phyloP scores from a whole-genome alignment of 441 rosid species.

The Melastoma candidum region DNA sequence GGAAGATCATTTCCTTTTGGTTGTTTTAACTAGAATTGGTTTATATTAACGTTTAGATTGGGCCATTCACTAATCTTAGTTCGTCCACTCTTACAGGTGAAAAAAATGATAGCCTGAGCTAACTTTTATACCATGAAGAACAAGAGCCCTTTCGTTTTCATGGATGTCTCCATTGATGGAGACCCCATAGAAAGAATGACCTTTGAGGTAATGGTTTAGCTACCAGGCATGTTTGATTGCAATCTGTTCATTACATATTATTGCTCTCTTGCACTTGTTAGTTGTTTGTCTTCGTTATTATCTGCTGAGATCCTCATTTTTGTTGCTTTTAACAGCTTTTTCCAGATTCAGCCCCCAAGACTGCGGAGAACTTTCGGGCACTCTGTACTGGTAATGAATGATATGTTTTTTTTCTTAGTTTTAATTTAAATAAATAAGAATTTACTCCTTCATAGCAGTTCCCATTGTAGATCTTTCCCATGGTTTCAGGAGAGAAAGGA shows the following conservation, averaged over 20 bases:
- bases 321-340: constrained; percentile 48
- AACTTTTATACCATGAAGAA: constrained; percentile 22
- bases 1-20: no score
- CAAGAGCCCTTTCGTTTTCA: constrained; percentile 61
- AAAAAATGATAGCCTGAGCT: no score
- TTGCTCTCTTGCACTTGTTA: neutral
- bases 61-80: no score
- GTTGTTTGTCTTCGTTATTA: neutral
- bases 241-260: neutral
- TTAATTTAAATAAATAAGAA: no score
- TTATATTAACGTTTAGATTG: no score
- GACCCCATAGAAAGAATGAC: constrained; percentile 85
- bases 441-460: no score
- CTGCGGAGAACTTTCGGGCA: constrained; percentile 86
- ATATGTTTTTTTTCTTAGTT: no score
- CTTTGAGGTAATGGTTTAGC: constrained; percentile 54
- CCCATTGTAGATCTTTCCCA: neutral
- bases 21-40: no score
- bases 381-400: constrained; percentile 65
- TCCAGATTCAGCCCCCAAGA: constrained; percentile 67
- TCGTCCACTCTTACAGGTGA: no score
- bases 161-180: constrained; percentile 90
- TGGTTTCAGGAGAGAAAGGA: constrained; percentile 76
- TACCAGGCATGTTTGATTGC: no score
- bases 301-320: no score